Conservation (phyloP, 257 asterid genomes). For the Solanum appendiculatum region DNA sequence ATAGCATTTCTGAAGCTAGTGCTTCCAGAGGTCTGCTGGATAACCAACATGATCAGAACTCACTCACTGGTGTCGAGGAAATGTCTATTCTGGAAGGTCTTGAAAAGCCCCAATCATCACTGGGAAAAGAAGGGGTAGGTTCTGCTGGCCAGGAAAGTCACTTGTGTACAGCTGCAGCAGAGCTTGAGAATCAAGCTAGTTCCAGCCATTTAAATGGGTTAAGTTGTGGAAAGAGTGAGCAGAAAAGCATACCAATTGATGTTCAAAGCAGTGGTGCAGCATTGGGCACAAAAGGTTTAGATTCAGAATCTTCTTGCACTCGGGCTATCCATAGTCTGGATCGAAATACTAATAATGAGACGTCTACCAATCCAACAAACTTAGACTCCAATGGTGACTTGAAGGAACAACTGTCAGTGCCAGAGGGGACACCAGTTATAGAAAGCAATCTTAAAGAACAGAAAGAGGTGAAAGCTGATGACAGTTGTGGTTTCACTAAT, state of each 20-base stretch:
- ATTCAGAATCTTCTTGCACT: slow-evolving; percentile 50
- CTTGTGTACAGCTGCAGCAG: slow-evolving; percentile 16
- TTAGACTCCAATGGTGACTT: slow-evolving; percentile 23
- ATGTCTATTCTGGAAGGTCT: slow-evolving; percentile 21
- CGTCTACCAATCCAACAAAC: slow-evolving; percentile 17
- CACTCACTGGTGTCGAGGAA: slow-evolving; percentile 19
- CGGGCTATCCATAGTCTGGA: slow-evolving; percentile 31
- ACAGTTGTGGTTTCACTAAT: slow-evolving; percentile 13
- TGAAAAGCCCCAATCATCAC: slow-evolving; percentile 22
- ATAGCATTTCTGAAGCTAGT: slow-evolving; percentile 23
- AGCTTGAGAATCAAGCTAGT: slow-evolving; percentile 33
- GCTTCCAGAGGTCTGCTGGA: slow-evolving; percentile 22
- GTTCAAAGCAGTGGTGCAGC: slow-evolving; percentile 22
- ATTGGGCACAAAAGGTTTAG: slow-evolving; percentile 32
- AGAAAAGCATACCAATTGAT: slow-evolving; percentile 13
- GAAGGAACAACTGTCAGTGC: slow-evolving; percentile 18
- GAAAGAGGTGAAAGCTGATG: slow-evolving; percentile 32
- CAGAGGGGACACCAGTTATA: slow-evolving; percentile 13
- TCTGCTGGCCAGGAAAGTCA: slow-evolving; percentile 25
- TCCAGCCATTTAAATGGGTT: slow-evolving; percentile 42
- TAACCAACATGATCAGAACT: slow-evolving; percentile 30
- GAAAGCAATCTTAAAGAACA: slow-evolving; percentile 28
- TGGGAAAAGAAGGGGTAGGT: slow-evolving; percentile 18
- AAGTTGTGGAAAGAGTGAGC: slow-evolving; percentile 20
- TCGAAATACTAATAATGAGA: slow-evolving; percentile 32